Evolutionary conservation across 2,329 filamentous ascomycete genomes (phyloP), one percentile per base, ranked within the genome.

Genomic region (Neocucurbitaria cava): DNA sequence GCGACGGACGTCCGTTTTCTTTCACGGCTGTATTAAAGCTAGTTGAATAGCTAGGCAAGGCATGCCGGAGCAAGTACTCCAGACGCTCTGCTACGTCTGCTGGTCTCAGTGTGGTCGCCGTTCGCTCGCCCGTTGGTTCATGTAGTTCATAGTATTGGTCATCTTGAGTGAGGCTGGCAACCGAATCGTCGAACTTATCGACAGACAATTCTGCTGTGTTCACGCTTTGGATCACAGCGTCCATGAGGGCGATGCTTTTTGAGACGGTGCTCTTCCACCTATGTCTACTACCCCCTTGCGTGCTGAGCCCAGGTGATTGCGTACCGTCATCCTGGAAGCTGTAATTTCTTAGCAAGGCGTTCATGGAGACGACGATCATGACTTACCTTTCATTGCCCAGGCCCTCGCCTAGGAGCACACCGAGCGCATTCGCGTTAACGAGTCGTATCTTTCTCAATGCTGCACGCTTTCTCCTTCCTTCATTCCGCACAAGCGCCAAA

Each of bases 341-440:
- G 64, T 91, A 87, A 26, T n/a, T 10, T 15, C 36, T 69, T 26
- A 69, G 59, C 24, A 30, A n/a, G 11, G 8, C 20, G 17, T 13
- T 40, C 20, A 8, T n/a, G 24, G 5, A 11, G 15, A 3, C 1
- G 11, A 24, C 2, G 18, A 15, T 10, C 3, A n/a, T 13, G 39
- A n/a, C 46, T 18, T 61, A 71, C 71, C 64, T 81, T 57, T 82
- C 80, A 43, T 81, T 81, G 45, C 86, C 87, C 43, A 97, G 79
- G 2, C 91, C 92, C 71, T 96, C 92, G 50, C 94, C 91, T 64
- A 97, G 88, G 23, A 99, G 79, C 4, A 97, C 86, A 15, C 95
- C 95, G 3, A 98, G 81, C 1, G 91, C 91, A 67, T 91, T 93
- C 1, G 94, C 91, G 50, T 91, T 92, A 75, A 94, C 87, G 69